These are phyloP conservation scores for Melianthus villosus DNA, from an alignment of 441 rosid genomes.

Conservation along the genomic window DNA sequence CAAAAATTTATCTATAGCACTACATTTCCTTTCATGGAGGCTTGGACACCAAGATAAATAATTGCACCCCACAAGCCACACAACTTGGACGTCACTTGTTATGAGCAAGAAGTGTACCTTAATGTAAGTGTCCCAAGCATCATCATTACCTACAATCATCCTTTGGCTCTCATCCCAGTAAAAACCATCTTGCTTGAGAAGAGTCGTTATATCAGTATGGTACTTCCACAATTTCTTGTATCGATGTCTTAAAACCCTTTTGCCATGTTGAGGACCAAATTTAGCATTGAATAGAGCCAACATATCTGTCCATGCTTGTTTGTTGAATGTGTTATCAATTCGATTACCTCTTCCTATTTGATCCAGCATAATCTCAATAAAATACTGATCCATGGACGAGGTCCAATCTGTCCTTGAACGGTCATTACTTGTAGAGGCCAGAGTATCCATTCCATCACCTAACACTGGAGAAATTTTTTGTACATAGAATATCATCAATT, in stretches of 20 bases:
- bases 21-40: too few species aligned
- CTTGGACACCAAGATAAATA: too few species aligned
- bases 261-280: constrained; percentile 51
- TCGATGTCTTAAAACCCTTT: constrained; percentile 66
- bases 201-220: constrained; percentile 31
- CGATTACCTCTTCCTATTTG: constrained; percentile 59
- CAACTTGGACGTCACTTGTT: neutral
- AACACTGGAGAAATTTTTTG: constrained; percentile 1
- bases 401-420: constrained; percentile 62
- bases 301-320: constrained; percentile 78
- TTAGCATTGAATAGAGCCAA: constrained; percentile 47
- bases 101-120: constrained; percentile 26
- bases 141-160: constrained; percentile 41
- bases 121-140: constrained; percentile 55
- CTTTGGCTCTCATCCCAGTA: constrained; percentile 51
- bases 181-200: constrained; percentile 46
- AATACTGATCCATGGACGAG: constrained; percentile 55
- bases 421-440: constrained; percentile 22
- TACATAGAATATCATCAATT: too few species aligned
- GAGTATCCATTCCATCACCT: constrained; percentile 33
- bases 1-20: too few species aligned
- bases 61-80: neutral
- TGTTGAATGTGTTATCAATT: constrained; percentile 33
- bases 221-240: constrained; percentile 55
- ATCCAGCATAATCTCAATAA: constrained; percentile 63